A percentile compares a stretch with the other conserved stretches of the same genome.
Conservation (phyloP, 768 basidiomycete species). For the Tylopilus balloui region DNA sequence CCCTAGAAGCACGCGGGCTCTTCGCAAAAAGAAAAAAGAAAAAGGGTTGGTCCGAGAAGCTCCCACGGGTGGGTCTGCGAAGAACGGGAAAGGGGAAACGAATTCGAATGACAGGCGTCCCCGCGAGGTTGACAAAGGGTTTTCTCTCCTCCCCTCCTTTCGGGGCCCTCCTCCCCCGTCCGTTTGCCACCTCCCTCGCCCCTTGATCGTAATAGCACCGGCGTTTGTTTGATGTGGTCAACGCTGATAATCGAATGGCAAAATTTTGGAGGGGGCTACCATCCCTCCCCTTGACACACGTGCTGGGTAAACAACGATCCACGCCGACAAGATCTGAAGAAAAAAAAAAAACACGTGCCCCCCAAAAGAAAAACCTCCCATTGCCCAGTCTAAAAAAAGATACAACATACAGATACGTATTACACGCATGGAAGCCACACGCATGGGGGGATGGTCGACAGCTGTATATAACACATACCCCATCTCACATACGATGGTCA, state of each 20-base stretch:
- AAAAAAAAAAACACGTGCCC: not conserved
- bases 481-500: conserved; percentile 11
- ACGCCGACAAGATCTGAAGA: not conserved
- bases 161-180: too few relatives aligned
- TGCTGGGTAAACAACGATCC: not conserved
- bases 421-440: conserved; percentile 5
- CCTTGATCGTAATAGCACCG: not conserved
- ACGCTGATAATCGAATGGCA: not conserved
- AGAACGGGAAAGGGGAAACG: too few relatives aligned
- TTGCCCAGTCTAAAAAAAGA: conserved; percentile 1
- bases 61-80: not conserved
- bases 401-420: conserved; percentile 1
- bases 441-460: not conserved
- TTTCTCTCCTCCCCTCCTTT: not conserved
- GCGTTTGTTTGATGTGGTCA: not conserved
- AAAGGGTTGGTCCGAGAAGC: not conserved
- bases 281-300: not conserved
- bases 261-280: not conserved
- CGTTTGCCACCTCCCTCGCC: not conserved
- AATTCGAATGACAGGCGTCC: too few relatives aligned
- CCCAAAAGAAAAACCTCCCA: not conserved
- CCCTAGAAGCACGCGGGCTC: not conserved
- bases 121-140: too few relatives aligned
- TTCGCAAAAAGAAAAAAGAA: not conserved
- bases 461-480: conserved; percentile 14